phyloP scores from a whole-genome alignment of 2,329 filamentous ascomycete genomes.

The Aspergillus aculeatinus region DNA sequence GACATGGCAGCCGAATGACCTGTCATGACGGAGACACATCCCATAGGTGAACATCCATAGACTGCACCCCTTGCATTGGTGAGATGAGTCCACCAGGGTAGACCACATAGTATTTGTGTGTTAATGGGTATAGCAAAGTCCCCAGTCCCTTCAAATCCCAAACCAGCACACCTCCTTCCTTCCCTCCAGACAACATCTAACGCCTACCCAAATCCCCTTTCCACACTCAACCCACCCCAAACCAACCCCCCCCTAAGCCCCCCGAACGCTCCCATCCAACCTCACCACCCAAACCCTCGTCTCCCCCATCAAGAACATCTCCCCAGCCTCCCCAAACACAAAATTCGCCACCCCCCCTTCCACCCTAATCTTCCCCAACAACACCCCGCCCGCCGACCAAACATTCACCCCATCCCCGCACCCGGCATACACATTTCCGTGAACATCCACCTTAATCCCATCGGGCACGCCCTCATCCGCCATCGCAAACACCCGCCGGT shows the following conservation, averaged over 20 bases:
- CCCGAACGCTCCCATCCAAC: slow-evolving; percentile 20
- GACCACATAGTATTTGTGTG: too few relatives aligned
- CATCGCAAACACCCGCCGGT: slow-evolving; percentile 54
- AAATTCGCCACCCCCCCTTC: slow-evolving; percentile 50
- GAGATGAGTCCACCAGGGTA: too few relatives aligned
- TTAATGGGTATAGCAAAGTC: too few relatives aligned
- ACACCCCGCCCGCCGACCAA: slow-evolving; percentile 49
- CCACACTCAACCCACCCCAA: too few relatives aligned
- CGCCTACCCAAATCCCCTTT: too few relatives aligned
- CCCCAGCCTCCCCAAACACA: slow-evolving; percentile 44
- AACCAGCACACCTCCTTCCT: too few relatives aligned
- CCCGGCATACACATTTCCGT: slow-evolving; percentile 57
- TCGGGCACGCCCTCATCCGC: slow-evolving; percentile 48
- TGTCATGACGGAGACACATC: too few relatives aligned
- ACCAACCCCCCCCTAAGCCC: background rate
- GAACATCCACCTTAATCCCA: slow-evolving; percentile 50
- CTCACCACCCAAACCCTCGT: slow-evolving; percentile 47
- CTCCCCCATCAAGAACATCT: slow-evolving; percentile 46
- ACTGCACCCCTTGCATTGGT: too few relatives aligned
- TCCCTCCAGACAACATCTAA: too few relatives aligned
- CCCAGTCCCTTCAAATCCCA: too few relatives aligned
- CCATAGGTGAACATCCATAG: too few relatives aligned
- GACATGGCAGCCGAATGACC: too few relatives aligned
- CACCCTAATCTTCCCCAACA: slow-evolving; percentile 58
- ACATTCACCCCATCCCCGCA: slow-evolving; percentile 56